Conservation (phyloP, 23 red algal genomes). For the Gracilariopsis chorda region DNA sequence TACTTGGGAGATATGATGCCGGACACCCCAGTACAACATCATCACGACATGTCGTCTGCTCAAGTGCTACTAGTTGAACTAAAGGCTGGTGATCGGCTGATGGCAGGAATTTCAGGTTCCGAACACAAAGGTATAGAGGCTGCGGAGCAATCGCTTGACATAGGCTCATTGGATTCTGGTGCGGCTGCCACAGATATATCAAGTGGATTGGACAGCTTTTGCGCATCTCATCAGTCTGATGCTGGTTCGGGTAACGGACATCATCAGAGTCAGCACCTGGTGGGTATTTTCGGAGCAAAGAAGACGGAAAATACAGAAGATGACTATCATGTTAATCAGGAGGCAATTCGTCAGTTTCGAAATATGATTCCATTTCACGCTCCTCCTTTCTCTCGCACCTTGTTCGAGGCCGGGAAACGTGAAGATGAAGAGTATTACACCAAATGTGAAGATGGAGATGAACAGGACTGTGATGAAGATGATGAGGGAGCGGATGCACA, state of each 20-base stretch:
- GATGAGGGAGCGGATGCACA: background rate
- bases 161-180: conserved; percentile 4
- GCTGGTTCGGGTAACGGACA: background rate
- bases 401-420: background rate
- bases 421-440: background rate
- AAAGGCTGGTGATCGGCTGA: background rate
- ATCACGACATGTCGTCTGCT: too few species aligned
- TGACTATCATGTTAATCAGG: background rate
- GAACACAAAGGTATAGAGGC: background rate
- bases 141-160: background rate
- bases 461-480: background rate
- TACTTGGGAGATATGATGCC: conserved; percentile 1
- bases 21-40: background rate
- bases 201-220: background rate
- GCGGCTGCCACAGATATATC: background rate
- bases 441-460: background rate
- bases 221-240: background rate
- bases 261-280: background rate
- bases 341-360: background rate
- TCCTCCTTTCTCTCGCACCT: background rate
- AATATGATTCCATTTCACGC: background rate
- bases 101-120: background rate
- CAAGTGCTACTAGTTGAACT: background rate
- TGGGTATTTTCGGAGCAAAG: background rate
- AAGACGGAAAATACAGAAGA: background rate